Evolutionary conservation across 2,329 filamentous ascomycete species (phyloP).

Genomic region (Beauveria pseudobassiana): DNA sequence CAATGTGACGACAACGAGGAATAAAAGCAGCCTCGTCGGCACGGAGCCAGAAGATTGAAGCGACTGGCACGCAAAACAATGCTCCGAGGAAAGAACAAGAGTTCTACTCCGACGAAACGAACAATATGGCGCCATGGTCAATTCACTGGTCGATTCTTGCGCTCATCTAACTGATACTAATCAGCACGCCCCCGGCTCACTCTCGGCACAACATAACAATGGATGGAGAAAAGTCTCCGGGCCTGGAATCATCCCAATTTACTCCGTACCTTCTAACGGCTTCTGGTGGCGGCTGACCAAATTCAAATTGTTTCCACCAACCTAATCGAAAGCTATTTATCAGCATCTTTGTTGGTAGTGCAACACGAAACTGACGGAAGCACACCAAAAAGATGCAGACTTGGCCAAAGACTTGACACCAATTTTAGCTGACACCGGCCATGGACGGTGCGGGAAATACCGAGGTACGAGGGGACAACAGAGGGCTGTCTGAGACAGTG

Average conservation of each 20-base stretch:
- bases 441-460: neutral
- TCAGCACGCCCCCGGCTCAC: too few relatives aligned
- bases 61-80: neutral
- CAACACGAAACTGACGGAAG: neutral
- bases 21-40: neutral
- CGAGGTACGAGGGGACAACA: neutral
- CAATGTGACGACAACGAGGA: neutral
- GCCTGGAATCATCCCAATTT: too few relatives aligned
- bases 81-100: too few relatives aligned
- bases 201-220: too few relatives aligned
- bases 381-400: neutral
- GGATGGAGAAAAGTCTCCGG: too few relatives aligned
- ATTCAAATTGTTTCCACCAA: neutral
- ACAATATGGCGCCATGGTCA: too few relatives aligned
- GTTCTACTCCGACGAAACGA: neutral
- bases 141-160: too few relatives aligned
- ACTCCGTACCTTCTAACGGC: too few relatives aligned
- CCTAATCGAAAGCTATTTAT: neutral
- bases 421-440: neutral
- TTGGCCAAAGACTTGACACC: too few relatives aligned
- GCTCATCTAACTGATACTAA: too few relatives aligned
- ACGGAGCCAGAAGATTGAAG: neutral
- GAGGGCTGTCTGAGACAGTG: neutral
- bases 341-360: neutral
- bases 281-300: neutral